Conservation (phyloP, 1,139 yeast species). For the Wickerhamomyces sp. region DNA sequence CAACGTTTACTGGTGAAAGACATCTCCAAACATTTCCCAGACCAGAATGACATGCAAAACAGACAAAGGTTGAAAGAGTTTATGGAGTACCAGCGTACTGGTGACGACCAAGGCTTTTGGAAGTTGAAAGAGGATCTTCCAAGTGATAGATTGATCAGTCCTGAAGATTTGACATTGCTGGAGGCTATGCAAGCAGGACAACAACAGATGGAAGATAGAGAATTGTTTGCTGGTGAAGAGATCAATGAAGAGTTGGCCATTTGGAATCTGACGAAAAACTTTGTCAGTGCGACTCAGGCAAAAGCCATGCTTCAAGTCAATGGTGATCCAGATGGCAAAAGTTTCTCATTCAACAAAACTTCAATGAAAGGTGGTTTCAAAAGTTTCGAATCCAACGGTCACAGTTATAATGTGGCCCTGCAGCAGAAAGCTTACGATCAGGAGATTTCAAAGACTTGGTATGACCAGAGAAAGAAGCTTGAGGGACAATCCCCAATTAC, state of each 20-base stretch:
- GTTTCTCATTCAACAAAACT: slow-evolving; percentile 83
- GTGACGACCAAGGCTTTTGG: slow-evolving; percentile 96
- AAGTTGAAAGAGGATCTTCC: slow-evolving; percentile 79
- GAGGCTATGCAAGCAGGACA: slow-evolving; percentile 95
- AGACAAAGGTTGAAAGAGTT: slow-evolving; percentile 94
- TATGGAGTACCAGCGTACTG: slow-evolving; percentile 95
- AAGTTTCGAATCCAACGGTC: slow-evolving; percentile 56
- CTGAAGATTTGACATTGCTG: slow-evolving; percentile 83
- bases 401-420: slow-evolving; percentile 72
- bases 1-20: slow-evolving; percentile 82
- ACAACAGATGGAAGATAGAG: slow-evolving; percentile 72
- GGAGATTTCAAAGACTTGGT: slow-evolving; percentile 89
- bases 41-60: slow-evolving; percentile 96
- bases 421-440: slow-evolving; percentile 93
- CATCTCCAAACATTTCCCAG: slow-evolving; percentile 90
- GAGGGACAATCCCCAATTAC: slow-evolving; percentile 40
- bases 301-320: slow-evolving; percentile 94
- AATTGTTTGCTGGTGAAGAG: slow-evolving; percentile 44
- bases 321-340: slow-evolving; percentile 93
- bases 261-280: slow-evolving; percentile 89
- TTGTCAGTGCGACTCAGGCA: slow-evolving; percentile 90
- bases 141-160: slow-evolving; percentile 75
- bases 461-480: slow-evolving; percentile 68
- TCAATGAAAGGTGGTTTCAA: slow-evolving; percentile 94
- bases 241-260: slow-evolving; percentile 87